These are phyloP conservation scores for Boletus chippewaensis DNA, from an alignment of 1,284 basidiomycete genomes.

Conservation along the genomic window DNA sequence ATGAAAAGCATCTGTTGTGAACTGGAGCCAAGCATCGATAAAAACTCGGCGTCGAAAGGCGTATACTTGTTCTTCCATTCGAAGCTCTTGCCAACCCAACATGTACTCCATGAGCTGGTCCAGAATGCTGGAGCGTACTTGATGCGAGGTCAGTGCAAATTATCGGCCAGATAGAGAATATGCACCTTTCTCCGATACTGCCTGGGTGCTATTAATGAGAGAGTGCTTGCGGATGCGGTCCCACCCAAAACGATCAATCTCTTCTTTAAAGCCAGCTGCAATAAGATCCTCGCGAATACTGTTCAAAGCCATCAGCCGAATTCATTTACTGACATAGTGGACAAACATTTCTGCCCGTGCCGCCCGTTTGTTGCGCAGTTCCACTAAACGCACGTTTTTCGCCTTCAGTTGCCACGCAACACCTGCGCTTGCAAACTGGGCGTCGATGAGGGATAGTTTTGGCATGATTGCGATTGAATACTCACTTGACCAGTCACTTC, in stretches of 20 bases:
- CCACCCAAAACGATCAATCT: slow-evolving; percentile 29
- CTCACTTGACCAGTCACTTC: slow-evolving; percentile 14
- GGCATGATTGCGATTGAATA: neutral
- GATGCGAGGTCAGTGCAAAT: slow-evolving; percentile 7
- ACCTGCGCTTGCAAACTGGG: slow-evolving; percentile 23
- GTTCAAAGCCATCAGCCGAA: slow-evolving; percentile 9
- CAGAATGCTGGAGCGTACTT: slow-evolving; percentile 19
- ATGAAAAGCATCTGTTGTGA: slow-evolving; percentile 15
- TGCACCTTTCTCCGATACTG: slow-evolving; percentile 19
- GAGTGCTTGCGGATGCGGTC: slow-evolving; percentile 28
- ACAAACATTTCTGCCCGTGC: slow-evolving; percentile 26
- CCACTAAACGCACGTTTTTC: slow-evolving; percentile 17
- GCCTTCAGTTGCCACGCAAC: slow-evolving; percentile 23
- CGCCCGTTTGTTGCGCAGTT: slow-evolving; percentile 22
- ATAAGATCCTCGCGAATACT: slow-evolving; percentile 21
- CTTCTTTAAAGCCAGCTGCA: slow-evolving; percentile 20
- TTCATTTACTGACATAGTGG: neutral
- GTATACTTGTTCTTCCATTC: slow-evolving; percentile 30
- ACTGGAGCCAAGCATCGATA: slow-evolving; percentile 25
- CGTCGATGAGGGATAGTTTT: slow-evolving; percentile 6
- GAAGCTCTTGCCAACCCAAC: slow-evolving; percentile 31
- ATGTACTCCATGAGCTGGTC: slow-evolving; percentile 27
- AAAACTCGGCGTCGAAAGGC: slow-evolving; percentile 24
- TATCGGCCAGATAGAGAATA: neutral
- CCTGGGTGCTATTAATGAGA: slow-evolving; percentile 23